These are phyloP conservation scores for Phytophthora kernoviae DNA, from an alignment of 352 stramenopile species.

Conservation along the genomic window DNA sequence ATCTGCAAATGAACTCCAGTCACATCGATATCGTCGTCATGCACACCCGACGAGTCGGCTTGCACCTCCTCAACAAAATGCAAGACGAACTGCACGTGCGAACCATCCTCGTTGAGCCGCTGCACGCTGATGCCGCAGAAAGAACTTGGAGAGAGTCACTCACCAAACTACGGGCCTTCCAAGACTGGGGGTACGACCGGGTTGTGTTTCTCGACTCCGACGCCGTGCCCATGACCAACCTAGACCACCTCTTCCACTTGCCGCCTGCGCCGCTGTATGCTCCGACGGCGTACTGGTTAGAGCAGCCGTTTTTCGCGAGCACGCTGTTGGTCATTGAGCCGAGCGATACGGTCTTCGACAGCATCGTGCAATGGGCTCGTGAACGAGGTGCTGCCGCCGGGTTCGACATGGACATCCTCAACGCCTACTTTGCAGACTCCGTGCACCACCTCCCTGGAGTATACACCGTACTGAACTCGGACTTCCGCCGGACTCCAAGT, in stretches of 20 bases:
- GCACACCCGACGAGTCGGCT: constrained; percentile 11
- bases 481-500: constrained; percentile 22
- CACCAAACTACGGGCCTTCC: constrained; percentile 39
- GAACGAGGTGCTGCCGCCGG: constrained; percentile 10
- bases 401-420: constrained; percentile 43
- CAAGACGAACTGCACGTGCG: constrained; percentile 5
- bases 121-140: constrained; percentile 7
- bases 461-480: constrained; percentile 41
- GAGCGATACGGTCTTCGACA: constrained; percentile 17
- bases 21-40: constrained; percentile 37
- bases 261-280: constrained; percentile 24
- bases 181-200: constrained; percentile 40
- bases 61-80: constrained; percentile 3
- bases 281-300: constrained; percentile 36
- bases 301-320: constrained; percentile 37
- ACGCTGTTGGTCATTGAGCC: constrained; percentile 39
- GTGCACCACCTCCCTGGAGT: constrained; percentile 21
- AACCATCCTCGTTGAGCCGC: constrained; percentile 23
- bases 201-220: constrained; percentile 44
- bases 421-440: constrained; percentile 24
- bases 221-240: constrained; percentile 32
- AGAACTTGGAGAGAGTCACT: constrained; percentile 27
- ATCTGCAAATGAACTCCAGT: constrained; percentile 13
- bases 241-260: constrained; percentile 30
- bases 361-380: constrained; percentile 24